Base-by-base conservation (phyloP, 495 filamentous ascomycete species). In the Podospora bellae-mahoneyi region DNA sequence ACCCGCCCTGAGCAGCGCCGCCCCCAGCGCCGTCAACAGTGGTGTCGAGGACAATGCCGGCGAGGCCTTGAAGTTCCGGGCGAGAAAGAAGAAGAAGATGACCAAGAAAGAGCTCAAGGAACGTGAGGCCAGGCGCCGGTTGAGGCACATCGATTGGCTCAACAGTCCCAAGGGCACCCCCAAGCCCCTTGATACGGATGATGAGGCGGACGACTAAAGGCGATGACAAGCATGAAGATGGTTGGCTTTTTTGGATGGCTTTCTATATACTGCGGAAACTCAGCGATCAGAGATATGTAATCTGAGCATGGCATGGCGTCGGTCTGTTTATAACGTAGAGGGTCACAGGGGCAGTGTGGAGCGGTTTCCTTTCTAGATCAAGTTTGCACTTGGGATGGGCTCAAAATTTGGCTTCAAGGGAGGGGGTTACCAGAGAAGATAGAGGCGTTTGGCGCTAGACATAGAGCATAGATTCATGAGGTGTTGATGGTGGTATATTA, bases 41-140 rank as follows among this genome's bases (percentile, higher is more conserved):
- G 95, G 91, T 9, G 91, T 84, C 4, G 96, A 98, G 79, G 94
- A 92, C 66, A 84, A 83, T 34, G 74, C 71, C 9, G 70, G 60
- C 44, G 75, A 69, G 87, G 92, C 18, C 86, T 71, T 99, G 82
- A 93, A 95, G 78, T 99, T 99, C 88, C 90, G 89, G 77, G 86
- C 93, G 3, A 83, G 81, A 74, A 93, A 94, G 85, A 97, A 97
- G 90, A 97, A 94, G 89, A 99, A 99, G 92, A 84, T 96, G 87
- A 99, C 95, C 62, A 90, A 94, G 81, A 92, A 91, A 78, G 94
- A 99, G 81, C 69, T 92, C 74, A 99, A 99, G 85, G 95, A 99
- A 71, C 84, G 91, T 3, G 96, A 99, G 78, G 89, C 89, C 30
- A 85, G 95, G 69, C 86, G 94, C 66, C 84, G 94, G 76, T 82